Evolutionary conservation across 345 rosid genomes (phyloP), one percentile per base, ranked within the genome.

Genomic region (Pseudoturritis turrita): DNA sequence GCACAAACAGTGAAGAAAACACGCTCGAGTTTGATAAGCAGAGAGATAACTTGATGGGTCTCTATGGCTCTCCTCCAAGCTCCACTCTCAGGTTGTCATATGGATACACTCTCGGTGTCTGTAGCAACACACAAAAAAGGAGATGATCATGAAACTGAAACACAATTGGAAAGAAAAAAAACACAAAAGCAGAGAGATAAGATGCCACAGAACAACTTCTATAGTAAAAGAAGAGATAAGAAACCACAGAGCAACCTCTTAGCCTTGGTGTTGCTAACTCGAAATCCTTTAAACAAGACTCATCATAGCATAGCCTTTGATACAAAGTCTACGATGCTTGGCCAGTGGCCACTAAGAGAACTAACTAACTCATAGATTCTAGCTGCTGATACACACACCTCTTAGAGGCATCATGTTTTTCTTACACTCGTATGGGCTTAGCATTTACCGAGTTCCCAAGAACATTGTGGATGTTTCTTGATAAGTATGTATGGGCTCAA

Each of bases 11-110:
- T 33, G 54, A 60, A 14, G 23, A 74, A 9, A 60, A 23, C 73
- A 60, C 14, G 66, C 23, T 22, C 3, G 31, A 59, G 58, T 21
- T 46, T 46, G 28, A 25, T 19, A 23, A 62, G 52, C 22, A 69
- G 36, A n/a, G n/a, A n/a, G n/a, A 49, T 54, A 40, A 56, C 47
- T 29, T 31, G 51, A 21, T 55, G 19, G 22, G 61, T 50, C 28
- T 72, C 78, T 82, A 83, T 39, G 96, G 94, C 73, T 91, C 97
- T 79, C 94, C 96, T 13, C 99, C 99, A 60, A 95, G 99, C 88
- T 95, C 98, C 74, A 85, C 97, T 53, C 88, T 87, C 72, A 95
- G 79, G 83, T 95, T 91, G 84, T 95, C 96, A 50, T 89, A 95
- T 6, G 98, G 98, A 72, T 87, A 95, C 13, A 88, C 98, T 80